phyloP scores from a whole-genome alignment of 805 yeast genomes.

The Saccharomycopsis microspora region DNA sequence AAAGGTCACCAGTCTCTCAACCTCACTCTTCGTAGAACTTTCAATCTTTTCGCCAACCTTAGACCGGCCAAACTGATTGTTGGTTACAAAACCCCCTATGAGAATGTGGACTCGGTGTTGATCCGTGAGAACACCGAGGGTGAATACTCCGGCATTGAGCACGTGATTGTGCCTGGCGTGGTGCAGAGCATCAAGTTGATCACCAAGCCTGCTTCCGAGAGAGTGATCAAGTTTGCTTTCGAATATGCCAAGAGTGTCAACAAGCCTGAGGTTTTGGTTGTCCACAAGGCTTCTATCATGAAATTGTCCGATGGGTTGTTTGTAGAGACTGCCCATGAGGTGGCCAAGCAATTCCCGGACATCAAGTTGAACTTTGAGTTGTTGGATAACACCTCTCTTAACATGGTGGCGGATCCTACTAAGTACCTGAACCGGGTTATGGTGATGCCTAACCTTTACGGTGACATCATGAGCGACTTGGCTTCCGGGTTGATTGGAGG shows the following conservation, averaged over 20 bases:
- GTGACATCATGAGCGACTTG: conserved; percentile 97
- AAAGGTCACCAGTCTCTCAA: conserved; percentile 97
- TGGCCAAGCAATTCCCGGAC: conserved; percentile 77
- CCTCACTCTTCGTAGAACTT: conserved; percentile 94
- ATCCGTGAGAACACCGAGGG: conserved; percentile 99
- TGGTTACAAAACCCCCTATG: conserved; percentile 88
- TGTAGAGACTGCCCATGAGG: conserved; percentile 80
- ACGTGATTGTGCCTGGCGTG: conserved; percentile 95
- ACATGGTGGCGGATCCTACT: conserved; percentile 79
- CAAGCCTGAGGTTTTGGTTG: conserved; percentile 84
- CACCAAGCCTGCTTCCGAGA: conserved; percentile 92
- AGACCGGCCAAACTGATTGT: conserved; percentile 92
- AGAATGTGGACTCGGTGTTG: conserved; percentile 77
- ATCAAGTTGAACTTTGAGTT: conserved; percentile 74
- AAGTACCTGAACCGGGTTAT: conserved; percentile 80
- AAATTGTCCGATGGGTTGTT: conserved; percentile 96
- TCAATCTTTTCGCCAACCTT: conserved; percentile 91
- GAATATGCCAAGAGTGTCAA: conserved; percentile 87
- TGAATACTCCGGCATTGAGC: conserved; percentile 99
- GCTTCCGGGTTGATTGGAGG: conserved; percentile 98
- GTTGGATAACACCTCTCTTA: conserved; percentile 91
- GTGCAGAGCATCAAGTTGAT: conserved; percentile 96
- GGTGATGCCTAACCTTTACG: conserved; percentile 99
- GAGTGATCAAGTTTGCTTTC: conserved; percentile 93
- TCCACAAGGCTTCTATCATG: conserved; percentile 98